phyloP scores from a whole-genome alignment of 495 filamentous ascomycete genomes.

The Penicillium flavigenum region DNA sequence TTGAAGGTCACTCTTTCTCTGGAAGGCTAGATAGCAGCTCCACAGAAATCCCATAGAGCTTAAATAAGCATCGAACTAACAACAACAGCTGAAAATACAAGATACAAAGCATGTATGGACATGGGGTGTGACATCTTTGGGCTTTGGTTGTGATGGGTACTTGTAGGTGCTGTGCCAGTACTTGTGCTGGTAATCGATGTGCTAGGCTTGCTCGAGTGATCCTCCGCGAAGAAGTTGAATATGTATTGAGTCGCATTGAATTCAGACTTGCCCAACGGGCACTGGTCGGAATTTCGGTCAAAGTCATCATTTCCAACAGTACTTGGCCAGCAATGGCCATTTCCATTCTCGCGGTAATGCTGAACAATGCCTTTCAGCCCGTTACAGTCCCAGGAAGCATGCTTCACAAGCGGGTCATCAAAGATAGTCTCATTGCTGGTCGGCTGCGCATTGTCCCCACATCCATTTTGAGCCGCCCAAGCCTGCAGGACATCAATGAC shows the following conservation, averaged over 20 bases:
- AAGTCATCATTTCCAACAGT: slow-evolving; percentile 40
- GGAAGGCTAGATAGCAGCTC: background rate
- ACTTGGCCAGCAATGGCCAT: slow-evolving; percentile 48
- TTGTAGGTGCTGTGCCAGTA: background rate
- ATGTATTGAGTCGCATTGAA: slow-evolving; percentile 30
- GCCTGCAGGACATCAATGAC: slow-evolving; percentile 36
- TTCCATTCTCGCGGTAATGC: slow-evolving; percentile 48
- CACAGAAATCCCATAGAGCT: background rate
- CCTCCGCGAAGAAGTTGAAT: slow-evolving; percentile 24
- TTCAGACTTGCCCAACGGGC: slow-evolving; percentile 20
- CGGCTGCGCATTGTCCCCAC: slow-evolving; percentile 16
- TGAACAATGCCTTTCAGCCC: slow-evolving; percentile 39
- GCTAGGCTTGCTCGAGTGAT: background rate
- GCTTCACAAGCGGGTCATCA: slow-evolving; percentile 22
- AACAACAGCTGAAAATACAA: background rate
- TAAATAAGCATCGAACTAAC: background rate
- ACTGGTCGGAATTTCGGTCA: slow-evolving; percentile 6
- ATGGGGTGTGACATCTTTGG: background rate
- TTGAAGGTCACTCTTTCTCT: slow-evolving; percentile 23
- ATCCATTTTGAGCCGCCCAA: slow-evolving; percentile 41
- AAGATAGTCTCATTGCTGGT: slow-evolving; percentile 24
- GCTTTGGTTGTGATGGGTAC: background rate
- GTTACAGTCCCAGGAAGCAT: slow-evolving; percentile 38
- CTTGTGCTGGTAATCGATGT: background rate
- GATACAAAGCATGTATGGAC: background rate